phyloP scores from a whole-genome alignment of 2,329 filamentous ascomycete genomes.

The Diaporthe amygdali region DNA sequence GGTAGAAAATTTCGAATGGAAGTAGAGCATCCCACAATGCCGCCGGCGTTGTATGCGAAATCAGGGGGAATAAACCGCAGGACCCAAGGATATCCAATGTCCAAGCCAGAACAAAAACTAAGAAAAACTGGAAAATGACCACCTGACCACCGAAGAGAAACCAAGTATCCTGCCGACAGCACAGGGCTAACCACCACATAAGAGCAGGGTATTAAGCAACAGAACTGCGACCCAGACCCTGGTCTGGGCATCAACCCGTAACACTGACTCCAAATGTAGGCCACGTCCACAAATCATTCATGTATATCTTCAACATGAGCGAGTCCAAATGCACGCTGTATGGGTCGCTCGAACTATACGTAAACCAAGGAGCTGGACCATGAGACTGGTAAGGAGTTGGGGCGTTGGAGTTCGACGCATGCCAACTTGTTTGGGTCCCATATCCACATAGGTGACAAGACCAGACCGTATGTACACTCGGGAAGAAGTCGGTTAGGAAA shows the following conservation, averaged over 20 bases:
- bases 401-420: neutral
- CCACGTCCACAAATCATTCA: neutral
- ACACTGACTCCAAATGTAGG: neutral
- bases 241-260: conserved; percentile 5
- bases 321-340: neutral
- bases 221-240: conserved; percentile 9
- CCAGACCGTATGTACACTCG: conserved; percentile 10
- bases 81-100: conserved; percentile 23
- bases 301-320: conserved; percentile 10
- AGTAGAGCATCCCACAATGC: conserved; percentile 20
- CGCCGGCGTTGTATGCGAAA: conserved; percentile 9
- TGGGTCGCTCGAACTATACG: neutral
- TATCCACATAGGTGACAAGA: neutral
- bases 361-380: neutral
- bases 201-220: conserved; percentile 25
- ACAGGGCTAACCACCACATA: conserved; percentile 5
- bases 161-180: conserved; percentile 16
- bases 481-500: neutral
- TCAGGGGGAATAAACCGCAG: conserved; percentile 16
- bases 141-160: conserved; percentile 26
- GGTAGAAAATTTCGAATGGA: conserved; percentile 22
- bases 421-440: neutral
- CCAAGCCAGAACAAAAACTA: conserved; percentile 17
- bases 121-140: conserved; percentile 9
- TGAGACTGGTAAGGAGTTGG: neutral